Evolutionary conservation across 2,329 filamentous ascomycete genomes (phyloP), one percentile per base, ranked within the genome.

Genomic region (Aureobasidium sp.): DNA sequence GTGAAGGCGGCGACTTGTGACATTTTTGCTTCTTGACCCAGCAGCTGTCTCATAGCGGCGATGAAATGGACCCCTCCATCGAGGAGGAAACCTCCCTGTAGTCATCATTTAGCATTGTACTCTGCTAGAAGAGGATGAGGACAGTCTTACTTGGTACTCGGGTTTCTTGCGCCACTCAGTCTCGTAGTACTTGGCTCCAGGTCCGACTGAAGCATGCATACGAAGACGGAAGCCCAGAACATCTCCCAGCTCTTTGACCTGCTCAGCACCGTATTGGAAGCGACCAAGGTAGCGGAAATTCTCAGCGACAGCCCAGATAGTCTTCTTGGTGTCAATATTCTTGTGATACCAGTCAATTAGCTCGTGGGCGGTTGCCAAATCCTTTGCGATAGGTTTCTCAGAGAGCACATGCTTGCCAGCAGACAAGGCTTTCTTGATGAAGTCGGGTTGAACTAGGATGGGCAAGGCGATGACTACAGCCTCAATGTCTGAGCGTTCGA

Each of bases 31-130:
- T 81, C 76, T 4, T 77, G 75, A 20, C 78, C 77, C 2, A 91
- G 75, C 46, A 92, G 70, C 36, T 82, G 71, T 17, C 88, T 78
- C 55, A 87, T 79, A 0, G 76, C 85, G 8, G 88, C 88, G 7
- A 86, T 77, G 64, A 84, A 86, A 72, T 92, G 89, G 29, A 92
- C 87, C 47, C 89, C 89, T 15, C 84, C 87, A 69, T 92, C 89
- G 2, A 92, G 82, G 61, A 92, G 72, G 71, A 91, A 92, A 0
- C 89, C 89, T 61, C 89, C 89, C 46, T 50, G 53, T 47, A 24
- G 6, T 36, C 8, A 1, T 39, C 15, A 7, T 20, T 59, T 5
- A 44, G 39, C 7, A 36, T 7, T 10, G 7, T 1, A n/a, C 9
- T 13, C 20, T 34, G n/a, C 26, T 26, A 6, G 15, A 15, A 27